Evolutionary conservation across 2,329 filamentous ascomycete genomes (phyloP).

Genomic region (Fusarium miscanthi): DNA sequence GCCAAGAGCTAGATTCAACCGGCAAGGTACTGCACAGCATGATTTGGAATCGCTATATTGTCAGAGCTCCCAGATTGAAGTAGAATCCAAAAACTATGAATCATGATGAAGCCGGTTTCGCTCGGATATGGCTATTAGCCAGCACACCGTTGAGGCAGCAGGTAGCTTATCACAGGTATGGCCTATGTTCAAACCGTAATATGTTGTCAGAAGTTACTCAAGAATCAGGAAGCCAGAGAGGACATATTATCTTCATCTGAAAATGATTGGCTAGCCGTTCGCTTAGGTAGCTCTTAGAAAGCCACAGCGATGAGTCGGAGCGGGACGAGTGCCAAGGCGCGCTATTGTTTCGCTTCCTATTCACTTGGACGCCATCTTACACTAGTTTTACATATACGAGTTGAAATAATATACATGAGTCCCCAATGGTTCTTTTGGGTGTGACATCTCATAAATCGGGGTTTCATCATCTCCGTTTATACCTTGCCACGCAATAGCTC

Average conservation of each 20-base stretch:
- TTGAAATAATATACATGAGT: accelerated
- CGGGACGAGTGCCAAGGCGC: not conserved
- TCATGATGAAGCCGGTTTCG: accelerated
- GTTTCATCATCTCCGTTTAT: accelerated
- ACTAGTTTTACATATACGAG: accelerated
- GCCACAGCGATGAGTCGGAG: not conserved
- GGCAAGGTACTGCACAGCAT: not conserved
- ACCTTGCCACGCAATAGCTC: not conserved
- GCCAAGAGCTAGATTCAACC: not conserved
- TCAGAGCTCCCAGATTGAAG: accelerated
- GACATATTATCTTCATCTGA: accelerated
- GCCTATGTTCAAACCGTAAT: accelerated
- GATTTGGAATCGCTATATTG: no score
- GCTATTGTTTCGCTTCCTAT: not conserved
- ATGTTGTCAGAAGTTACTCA: accelerated
- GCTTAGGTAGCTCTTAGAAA: not conserved
- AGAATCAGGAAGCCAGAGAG: not conserved
- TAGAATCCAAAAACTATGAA: accelerated
- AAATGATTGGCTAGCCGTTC: accelerated
- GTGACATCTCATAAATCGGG: not conserved
- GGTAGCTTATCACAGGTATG: accelerated
- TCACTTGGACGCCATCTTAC: not conserved
- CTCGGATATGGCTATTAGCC: accelerated
- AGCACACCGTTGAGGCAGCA: accelerated
- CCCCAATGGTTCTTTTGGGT: not conserved